phyloP scores from a whole-genome alignment of 257 asterid species.

The Solanum piurae region DNA sequence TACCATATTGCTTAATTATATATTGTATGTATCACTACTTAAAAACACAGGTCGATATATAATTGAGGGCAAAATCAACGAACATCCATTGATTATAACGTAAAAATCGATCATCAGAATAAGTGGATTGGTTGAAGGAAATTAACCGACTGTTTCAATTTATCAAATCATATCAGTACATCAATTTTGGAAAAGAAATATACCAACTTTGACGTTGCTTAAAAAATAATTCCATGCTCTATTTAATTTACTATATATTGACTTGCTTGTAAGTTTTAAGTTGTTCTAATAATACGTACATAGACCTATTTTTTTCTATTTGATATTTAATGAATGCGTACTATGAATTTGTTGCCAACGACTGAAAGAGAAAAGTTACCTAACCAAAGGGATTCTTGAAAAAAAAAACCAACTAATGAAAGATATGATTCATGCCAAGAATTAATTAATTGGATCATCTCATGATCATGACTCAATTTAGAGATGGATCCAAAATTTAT shows the following conservation, averaged over 20 bases:
- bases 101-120: neutral
- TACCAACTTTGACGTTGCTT: neutral
- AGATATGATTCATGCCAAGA: neutral
- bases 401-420: neutral
- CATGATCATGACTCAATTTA: neutral
- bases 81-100: neutral
- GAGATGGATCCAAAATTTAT: neutral
- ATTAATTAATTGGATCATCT: neutral
- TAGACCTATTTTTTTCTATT: neutral
- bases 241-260: neutral
- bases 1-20: neutral
- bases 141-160: neutral
- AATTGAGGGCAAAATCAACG: neutral
- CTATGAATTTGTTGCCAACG: neutral
- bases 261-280: neutral
- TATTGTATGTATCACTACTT: neutral
- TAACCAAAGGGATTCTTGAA: neutral
- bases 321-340: neutral
- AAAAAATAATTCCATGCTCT: neutral
- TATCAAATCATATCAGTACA: neutral
- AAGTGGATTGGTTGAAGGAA: neutral
- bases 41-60: too few species aligned
- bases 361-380: neutral
- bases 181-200: neutral
- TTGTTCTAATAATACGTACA: neutral